These are phyloP conservation scores for Corylus heterophylla DNA, from an alignment of 306 rosid genomes.

Conservation along the genomic window DNA sequence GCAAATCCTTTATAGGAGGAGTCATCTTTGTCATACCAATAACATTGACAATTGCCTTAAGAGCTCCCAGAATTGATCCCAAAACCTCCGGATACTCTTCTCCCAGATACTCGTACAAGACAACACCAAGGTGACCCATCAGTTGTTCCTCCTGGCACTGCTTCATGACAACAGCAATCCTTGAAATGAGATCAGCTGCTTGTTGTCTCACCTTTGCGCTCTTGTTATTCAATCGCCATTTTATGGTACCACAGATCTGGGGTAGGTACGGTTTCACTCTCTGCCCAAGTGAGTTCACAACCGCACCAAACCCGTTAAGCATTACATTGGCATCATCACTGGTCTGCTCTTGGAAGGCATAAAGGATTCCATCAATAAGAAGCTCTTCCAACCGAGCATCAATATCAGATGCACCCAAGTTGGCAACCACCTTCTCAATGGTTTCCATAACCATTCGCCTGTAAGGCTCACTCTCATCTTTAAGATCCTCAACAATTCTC, in stretches of 20 bases:
- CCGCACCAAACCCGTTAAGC: slow-evolving; percentile 97
- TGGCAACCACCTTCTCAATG: slow-evolving; percentile 92
- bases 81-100: slow-evolving; percentile 97
- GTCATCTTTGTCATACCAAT: slow-evolving; percentile 99
- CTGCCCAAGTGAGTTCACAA: slow-evolving; percentile 93
- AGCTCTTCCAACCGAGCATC: slow-evolving; percentile 94
- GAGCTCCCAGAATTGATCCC: slow-evolving; percentile 92
- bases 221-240: slow-evolving; percentile 96
- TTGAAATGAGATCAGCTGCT: slow-evolving; percentile 93
- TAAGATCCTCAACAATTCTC: slow-evolving; percentile 90
- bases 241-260: slow-evolving; percentile 96
- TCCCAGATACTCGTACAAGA: slow-evolving; percentile 89
- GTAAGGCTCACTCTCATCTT: slow-evolving; percentile 98
- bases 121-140: slow-evolving; percentile 99
- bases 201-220: slow-evolving; percentile 97
- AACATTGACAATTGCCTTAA: slow-evolving; percentile 94
- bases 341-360: slow-evolving; percentile 99
- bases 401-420: slow-evolving; percentile 87
- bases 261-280: slow-evolving; percentile 94
- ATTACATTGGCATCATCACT: slow-evolving; percentile 97
- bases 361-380: slow-evolving; percentile 90
- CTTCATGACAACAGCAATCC: slow-evolving; percentile 96
- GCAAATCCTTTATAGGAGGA: slow-evolving; percentile 94
- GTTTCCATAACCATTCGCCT: slow-evolving; percentile 99
- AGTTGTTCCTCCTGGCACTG: slow-evolving; percentile 96